phyloP scores from a whole-genome alignment of 371 early-diverging fungal genomes.

The Mortierella sp. region DNA sequence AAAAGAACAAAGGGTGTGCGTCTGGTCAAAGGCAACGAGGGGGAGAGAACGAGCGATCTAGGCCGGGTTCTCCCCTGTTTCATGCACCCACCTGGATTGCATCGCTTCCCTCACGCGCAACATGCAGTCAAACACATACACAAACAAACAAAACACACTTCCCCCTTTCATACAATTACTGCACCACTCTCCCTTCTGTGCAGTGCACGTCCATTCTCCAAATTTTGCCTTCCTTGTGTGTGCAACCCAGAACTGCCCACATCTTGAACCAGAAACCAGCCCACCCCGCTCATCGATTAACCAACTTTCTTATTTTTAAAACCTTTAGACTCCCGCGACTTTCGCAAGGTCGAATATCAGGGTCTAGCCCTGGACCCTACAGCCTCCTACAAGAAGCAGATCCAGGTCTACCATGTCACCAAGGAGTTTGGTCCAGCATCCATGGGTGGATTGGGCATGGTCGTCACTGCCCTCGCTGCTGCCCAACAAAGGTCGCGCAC shows the following conservation, averaged over 20 bases:
- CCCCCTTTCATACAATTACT: not conserved
- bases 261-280: not conserved
- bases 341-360: slow-evolving; percentile 64
- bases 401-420: slow-evolving; percentile 72
- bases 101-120: not conserved
- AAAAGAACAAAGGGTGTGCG: not conserved
- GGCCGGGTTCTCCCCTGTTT: slow-evolving; percentile 2
- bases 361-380: slow-evolving; percentile 58
- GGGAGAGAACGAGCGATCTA: not conserved
- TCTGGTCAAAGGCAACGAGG: not conserved
- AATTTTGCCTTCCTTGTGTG: not conserved
- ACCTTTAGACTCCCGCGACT: slow-evolving; percentile 47
- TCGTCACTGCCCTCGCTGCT: slow-evolving; percentile 69
- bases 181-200: not conserved
- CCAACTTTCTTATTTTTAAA: not conserved
- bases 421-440: slow-evolving; percentile 76
- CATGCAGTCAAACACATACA: not conserved
- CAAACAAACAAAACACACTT: not conserved
- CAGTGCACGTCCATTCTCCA: not conserved
- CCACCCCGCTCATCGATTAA: not conserved
- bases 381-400: slow-evolving; percentile 41
- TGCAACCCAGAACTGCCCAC: not conserved
- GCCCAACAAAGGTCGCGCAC: slow-evolving; percentile 67
- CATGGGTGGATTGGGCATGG: slow-evolving; percentile 72
- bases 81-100: not conserved